Conservation (phyloP, 257 asterid genomes). For the Solanum bulbocastanum region DNA sequence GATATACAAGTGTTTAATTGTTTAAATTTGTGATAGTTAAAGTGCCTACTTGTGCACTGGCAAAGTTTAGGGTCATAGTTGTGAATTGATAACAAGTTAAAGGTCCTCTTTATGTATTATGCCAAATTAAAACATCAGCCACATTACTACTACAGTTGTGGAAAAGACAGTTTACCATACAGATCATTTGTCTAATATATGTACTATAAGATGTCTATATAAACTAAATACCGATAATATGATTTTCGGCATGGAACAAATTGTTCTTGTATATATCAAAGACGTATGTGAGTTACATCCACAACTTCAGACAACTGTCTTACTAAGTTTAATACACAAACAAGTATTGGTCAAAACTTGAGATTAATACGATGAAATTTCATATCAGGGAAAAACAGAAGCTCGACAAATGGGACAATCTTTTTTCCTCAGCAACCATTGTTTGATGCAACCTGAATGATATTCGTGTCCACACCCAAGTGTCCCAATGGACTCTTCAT, state of each 20-base stretch:
- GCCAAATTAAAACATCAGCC: background rate
- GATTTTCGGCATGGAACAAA: too few species aligned
- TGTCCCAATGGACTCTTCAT: background rate
- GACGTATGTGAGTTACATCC: background rate
- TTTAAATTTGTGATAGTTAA: too few species aligned
- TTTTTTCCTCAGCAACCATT: background rate
- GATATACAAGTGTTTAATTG: too few species aligned
- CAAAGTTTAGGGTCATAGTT: too few species aligned
- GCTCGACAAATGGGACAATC: slow-evolving; percentile 1
- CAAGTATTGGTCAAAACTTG: background rate
- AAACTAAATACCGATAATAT: background rate
- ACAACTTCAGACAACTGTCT: background rate
- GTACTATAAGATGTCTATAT: background rate
- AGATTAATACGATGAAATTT: background rate
- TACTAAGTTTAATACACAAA: background rate
- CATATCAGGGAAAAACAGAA: background rate
- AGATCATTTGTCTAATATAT: background rate
- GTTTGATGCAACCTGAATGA: background rate
- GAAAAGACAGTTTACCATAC: background rate
- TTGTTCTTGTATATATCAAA: background rate
- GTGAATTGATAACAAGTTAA: too few species aligned
- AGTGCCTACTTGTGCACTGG: too few species aligned
- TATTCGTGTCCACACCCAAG: background rate
- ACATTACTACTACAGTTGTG: background rate
- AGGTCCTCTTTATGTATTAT: too few species aligned